Evolutionary conservation across 345 rosid genomes (phyloP).

Genomic region (Pelargonium nanum): DNA sequence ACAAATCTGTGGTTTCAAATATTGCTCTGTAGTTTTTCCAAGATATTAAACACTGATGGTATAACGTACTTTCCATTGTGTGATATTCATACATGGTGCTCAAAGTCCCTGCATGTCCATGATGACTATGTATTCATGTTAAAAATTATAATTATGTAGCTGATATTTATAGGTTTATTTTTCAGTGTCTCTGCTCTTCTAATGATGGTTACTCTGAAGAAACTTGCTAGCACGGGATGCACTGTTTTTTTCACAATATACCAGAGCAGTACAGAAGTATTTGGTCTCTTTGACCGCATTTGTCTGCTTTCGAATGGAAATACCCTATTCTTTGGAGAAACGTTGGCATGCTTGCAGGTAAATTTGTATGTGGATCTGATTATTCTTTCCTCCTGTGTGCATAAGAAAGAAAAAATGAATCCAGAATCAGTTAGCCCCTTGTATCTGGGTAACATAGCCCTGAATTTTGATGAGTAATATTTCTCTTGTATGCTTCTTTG

Average conservation of each 20-base stretch:
- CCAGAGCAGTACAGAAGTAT: slow-evolving; percentile 98
- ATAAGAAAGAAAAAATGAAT: not conserved
- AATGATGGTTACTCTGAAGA: slow-evolving; percentile 98
- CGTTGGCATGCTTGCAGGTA: slow-evolving; percentile 97
- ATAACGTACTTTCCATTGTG: too few relatives aligned
- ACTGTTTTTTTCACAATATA: slow-evolving; percentile 79
- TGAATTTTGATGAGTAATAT: too few relatives aligned
- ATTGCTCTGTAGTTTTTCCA: too few relatives aligned
- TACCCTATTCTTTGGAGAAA: slow-evolving; percentile 92
- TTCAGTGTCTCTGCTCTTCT: slow-evolving; percentile 90
- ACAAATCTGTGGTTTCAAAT: too few relatives aligned
- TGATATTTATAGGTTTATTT: not conserved
- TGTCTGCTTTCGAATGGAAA: slow-evolving; percentile 97
- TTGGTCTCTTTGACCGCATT: slow-evolving; percentile 96
- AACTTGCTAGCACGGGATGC: slow-evolving; percentile 95
- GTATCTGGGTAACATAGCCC: too few relatives aligned
- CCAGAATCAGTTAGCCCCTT: slow-evolving; percentile 2
- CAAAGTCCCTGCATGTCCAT: too few relatives aligned
- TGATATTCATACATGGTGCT: too few relatives aligned
- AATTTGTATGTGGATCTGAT: not conserved
- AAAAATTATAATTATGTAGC: not conserved
- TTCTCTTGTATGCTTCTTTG: too few relatives aligned
- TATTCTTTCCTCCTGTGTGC: slow-evolving; percentile 1
- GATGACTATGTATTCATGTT: too few relatives aligned
- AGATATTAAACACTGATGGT: too few relatives aligned